Evolutionary conservation across 2,329 filamentous ascomycete genomes (phyloP).

Genomic region (Meredithiella fracta): DNA sequence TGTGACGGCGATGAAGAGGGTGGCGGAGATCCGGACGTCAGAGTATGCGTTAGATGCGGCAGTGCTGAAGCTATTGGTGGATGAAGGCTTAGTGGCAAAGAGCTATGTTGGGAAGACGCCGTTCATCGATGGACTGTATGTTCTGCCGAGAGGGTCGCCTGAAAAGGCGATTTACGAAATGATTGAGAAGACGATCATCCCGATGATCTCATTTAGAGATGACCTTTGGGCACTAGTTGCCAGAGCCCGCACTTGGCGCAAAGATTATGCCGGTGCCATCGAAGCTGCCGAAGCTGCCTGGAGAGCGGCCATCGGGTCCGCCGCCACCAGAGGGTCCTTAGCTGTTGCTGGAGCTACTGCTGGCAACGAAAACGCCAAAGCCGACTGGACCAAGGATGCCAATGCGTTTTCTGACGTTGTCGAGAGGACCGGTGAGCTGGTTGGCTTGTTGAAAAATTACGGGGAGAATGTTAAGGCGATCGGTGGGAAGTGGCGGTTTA

Average conservation of each 20-base stretch:
- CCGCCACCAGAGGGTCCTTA: conserved; percentile 29
- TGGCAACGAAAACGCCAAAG: not conserved
- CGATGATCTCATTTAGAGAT: conserved; percentile 66
- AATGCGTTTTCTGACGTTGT: conserved; percentile 58
- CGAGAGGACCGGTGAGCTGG: conserved; percentile 61
- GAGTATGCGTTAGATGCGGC: conserved; percentile 65
- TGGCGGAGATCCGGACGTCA: conserved; percentile 61
- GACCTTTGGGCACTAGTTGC: conserved; percentile 63
- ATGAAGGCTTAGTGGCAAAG: conserved; percentile 43
- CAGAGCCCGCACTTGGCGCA: conserved; percentile 55
- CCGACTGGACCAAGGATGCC: conserved; percentile 35
- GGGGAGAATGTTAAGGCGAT: conserved; percentile 49
- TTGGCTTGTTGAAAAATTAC: conserved; percentile 69
- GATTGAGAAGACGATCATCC: conserved; percentile 57
- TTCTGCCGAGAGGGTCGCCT: conserved; percentile 36
- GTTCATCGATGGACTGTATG: conserved; percentile 16
- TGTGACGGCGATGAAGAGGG: conserved; percentile 53
- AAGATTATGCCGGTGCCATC: conserved; percentile 54
- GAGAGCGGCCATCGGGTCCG: conserved; percentile 47
- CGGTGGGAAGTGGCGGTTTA: conserved; percentile 71
- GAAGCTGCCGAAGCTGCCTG: conserved; percentile 81
- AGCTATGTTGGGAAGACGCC: conserved; percentile 20
- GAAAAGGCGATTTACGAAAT: conserved; percentile 51
- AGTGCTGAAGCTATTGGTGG: conserved; percentile 54
- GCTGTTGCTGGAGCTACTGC: conserved; percentile 23